phyloP scores from a whole-genome alignment of 257 asterid species.

The Capsicum rhomboideum region DNA sequence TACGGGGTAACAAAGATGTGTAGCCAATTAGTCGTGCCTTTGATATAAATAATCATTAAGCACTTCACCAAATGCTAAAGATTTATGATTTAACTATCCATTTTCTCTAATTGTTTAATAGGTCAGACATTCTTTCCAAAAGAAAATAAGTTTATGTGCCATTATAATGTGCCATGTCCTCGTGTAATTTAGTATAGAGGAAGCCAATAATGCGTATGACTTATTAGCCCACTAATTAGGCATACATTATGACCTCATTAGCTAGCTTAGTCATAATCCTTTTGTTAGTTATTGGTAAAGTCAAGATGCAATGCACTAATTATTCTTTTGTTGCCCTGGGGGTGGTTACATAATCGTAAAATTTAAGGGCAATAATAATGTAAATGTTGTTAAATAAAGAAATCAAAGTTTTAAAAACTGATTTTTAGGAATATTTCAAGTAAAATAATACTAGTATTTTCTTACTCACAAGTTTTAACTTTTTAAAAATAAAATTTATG shows the following conservation, averaged over 20 bases:
- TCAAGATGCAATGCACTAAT: background rate
- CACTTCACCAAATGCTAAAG: slow-evolving; percentile 3
- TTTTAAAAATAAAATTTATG: no score
- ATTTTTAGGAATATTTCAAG: background rate
- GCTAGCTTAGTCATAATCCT: slow-evolving; percentile 1
- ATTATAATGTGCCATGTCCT: background rate
- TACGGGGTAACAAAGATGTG: background rate
- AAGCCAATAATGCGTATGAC: background rate
- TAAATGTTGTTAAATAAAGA: background rate
- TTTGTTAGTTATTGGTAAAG: slow-evolving; percentile 4
- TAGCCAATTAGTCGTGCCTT: background rate
- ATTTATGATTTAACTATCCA: background rate
- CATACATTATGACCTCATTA: slow-evolving; percentile 9
- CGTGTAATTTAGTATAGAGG: background rate
- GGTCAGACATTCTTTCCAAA: background rate
- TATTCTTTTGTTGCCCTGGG: background rate
- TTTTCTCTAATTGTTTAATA: background rate
- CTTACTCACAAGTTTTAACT: background rate
- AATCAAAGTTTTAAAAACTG: background rate
- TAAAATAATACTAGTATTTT: background rate
- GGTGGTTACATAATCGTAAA: background rate
- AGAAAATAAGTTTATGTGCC: background rate
- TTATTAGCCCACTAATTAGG: slow-evolving; percentile 14
- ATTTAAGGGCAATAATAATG: background rate
- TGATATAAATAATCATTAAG: background rate